Evolutionary conservation across 2,329 filamentous ascomycete species (phyloP), one percentile per base, ranked within the genome.

Genomic region (Fragosphaeria purpurea): DNA sequence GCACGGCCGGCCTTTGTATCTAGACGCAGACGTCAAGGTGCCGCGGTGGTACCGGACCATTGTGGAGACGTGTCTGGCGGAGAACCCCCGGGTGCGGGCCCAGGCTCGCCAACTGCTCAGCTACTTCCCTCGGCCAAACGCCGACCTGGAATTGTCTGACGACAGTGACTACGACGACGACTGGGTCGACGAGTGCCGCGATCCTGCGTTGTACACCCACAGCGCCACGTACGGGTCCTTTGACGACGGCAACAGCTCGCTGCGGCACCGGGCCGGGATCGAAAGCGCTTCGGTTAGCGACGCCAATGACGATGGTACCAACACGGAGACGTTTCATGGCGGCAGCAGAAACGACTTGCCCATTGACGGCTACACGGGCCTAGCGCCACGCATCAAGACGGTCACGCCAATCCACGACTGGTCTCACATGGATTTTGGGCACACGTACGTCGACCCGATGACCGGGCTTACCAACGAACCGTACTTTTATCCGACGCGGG

Each of bases 31-130:
- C 46, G 65, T 75, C 9, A 73, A 83, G 32, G 76, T 94, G 7
- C 93, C 93, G 0, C 71, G 75, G 10, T 97, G 90, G 75, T 97
- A 87, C 65, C 79, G 81, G 53, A 73, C 78, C 12, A 74, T 95
- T 46, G 82, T 95, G 39, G 77, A 82, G 48, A 81, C 81, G 12
- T 97, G 91, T 63, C 72, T 97, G 47, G 85, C 79, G 56, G 75
- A 83, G 33, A 75, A 82, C 52, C 91, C 93, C 6, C 80, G 85
- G 51, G 71, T 80, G 50, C 80, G 93, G 47, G 70, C 81, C 9
- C 82, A 88, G 47, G 91, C 93, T 4, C 80, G 81, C 46, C 76
- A 83, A 32, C 74, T 97, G 11, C 71, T 95, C 11, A 64, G 67
- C 1, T 70, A 82, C 57, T 93, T 95, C 55, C 87, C 88, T 7